Evolutionary conservation across 176 grass and related monocot genomes (phyloP).

Genomic region (Echinochloa phyllopogon): DNA sequence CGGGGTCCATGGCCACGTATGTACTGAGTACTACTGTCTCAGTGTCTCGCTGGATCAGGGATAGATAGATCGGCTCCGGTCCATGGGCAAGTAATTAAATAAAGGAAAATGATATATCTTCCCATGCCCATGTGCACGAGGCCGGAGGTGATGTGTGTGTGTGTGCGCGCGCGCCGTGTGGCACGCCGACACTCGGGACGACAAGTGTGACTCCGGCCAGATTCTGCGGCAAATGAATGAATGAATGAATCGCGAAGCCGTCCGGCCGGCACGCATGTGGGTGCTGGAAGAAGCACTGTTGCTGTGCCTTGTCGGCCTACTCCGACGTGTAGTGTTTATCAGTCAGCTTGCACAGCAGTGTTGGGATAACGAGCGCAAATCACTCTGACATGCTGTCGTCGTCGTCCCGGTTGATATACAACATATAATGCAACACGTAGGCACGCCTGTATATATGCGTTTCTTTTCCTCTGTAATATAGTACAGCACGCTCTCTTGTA

Average conservation of each 20-base stretch:
- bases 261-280: background rate
- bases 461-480: no score
- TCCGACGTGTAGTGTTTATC: background rate
- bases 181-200: background rate
- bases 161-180: no score
- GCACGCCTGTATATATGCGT: background rate
- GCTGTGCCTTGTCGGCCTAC: background rate
- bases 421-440: background rate
- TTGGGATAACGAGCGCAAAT: background rate
- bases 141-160: no score
- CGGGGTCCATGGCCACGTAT: background rate
- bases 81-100: background rate
- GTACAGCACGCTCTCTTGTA: no score
- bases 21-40: no score
- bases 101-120: background rate
- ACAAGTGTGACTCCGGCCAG: slow-evolving; percentile 8
- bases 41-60: background rate
- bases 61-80: background rate
- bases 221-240: background rate
- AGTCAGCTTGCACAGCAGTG: background rate
- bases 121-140: slow-evolving; percentile 2
- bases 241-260: background rate
- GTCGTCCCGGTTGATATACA: background rate
- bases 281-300: background rate
- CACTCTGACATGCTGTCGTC: slow-evolving; percentile 3